Evolutionary conservation across 1,284 basidiomycete genomes (phyloP).

Genomic region (Ustilago trichophora): DNA sequence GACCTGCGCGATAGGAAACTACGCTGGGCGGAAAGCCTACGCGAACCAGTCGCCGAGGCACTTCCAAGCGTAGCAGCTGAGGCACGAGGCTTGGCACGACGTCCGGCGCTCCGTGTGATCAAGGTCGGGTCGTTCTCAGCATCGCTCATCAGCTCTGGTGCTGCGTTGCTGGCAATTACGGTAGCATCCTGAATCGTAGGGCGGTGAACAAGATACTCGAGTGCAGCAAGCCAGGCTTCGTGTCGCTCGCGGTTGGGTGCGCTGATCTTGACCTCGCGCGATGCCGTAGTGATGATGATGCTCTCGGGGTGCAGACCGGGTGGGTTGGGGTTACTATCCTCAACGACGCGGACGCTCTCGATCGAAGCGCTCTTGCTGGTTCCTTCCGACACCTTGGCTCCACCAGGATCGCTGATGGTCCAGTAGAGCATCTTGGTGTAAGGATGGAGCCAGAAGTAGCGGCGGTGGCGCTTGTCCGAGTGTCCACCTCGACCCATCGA

Average conservation of each 20-base stretch:
- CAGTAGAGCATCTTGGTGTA: slow-evolving; percentile 98
- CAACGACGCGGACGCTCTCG: slow-evolving; percentile 84
- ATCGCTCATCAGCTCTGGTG: slow-evolving; percentile 32
- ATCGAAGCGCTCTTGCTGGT: slow-evolving; percentile 99
- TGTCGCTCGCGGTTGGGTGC: slow-evolving; percentile 92
- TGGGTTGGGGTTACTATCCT: slow-evolving; percentile 91
- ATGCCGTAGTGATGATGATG: slow-evolving; percentile 88
- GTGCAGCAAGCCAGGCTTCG: slow-evolving; percentile 86
- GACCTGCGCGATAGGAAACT: slow-evolving; percentile 57
- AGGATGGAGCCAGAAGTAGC: slow-evolving; percentile 99
- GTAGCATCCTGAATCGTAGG: slow-evolving; percentile 41
- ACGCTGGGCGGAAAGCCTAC: slow-evolving; percentile 61
- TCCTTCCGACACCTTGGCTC: slow-evolving; percentile 83
- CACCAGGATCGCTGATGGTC: slow-evolving; percentile 92
- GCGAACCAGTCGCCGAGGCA: slow-evolving; percentile 17
- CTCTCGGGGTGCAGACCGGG: slow-evolving; percentile 91
- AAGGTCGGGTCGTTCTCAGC: slow-evolving; percentile 31
- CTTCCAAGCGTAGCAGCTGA: slow-evolving; percentile 32
- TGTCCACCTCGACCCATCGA: slow-evolving; percentile 85
- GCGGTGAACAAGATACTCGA: slow-evolving; percentile 57
- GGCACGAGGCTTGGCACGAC: slow-evolving; percentile 33
- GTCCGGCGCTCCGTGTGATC: slow-evolving; percentile 17
- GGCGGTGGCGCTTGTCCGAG: slow-evolving; percentile 87
- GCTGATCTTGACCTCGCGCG: slow-evolving; percentile 97
- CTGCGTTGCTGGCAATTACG: slow-evolving; percentile 38